Evolutionary conservation across 495 filamentous ascomycete species (phyloP).

Genomic region (Aspergillus egyptiacus): DNA sequence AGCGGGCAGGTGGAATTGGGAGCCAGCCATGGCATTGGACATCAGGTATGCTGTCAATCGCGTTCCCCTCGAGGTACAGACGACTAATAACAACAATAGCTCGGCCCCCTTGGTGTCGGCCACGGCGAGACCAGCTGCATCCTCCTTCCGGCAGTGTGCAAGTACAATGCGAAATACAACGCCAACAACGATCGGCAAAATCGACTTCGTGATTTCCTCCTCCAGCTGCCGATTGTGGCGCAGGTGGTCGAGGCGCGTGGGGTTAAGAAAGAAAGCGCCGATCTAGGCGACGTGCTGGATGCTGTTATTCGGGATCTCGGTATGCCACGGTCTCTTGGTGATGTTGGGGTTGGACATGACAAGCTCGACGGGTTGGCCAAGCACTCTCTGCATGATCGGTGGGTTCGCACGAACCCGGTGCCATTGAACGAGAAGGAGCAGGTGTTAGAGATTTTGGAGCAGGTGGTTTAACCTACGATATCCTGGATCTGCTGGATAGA

Average conservation of each 20-base stretch:
- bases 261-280: conserved; percentile 28
- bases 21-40: conserved; percentile 61
- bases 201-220: conserved; percentile 43
- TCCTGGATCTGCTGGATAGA: too few species aligned
- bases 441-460: conserved; percentile 52
- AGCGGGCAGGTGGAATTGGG: conserved; percentile 41
- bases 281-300: conserved; percentile 52
- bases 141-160: conserved; percentile 54
- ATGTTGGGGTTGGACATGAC: conserved; percentile 50
- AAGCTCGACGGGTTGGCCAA: conserved; percentile 46
- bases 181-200: conserved; percentile 44
- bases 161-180: conserved; percentile 49
- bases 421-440: conserved; percentile 44
- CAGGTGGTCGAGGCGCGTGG: conserved; percentile 36
- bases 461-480: conserved; percentile 23
- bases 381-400: conserved; percentile 48
- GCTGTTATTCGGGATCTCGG: conserved; percentile 49
- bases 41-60: conserved; percentile 39
- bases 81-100: conserved; percentile 18
- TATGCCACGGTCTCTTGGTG: conserved; percentile 49
- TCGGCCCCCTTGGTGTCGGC: conserved; percentile 57
- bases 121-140: conserved; percentile 65
- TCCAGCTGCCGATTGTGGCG: conserved; percentile 38
- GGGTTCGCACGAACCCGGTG: conserved; percentile 45
- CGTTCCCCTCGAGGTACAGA: too few species aligned